These are phyloP conservation scores for Globisporangium perplexum DNA, from an alignment of 352 stramenopile species.

Conservation along the genomic window DNA sequence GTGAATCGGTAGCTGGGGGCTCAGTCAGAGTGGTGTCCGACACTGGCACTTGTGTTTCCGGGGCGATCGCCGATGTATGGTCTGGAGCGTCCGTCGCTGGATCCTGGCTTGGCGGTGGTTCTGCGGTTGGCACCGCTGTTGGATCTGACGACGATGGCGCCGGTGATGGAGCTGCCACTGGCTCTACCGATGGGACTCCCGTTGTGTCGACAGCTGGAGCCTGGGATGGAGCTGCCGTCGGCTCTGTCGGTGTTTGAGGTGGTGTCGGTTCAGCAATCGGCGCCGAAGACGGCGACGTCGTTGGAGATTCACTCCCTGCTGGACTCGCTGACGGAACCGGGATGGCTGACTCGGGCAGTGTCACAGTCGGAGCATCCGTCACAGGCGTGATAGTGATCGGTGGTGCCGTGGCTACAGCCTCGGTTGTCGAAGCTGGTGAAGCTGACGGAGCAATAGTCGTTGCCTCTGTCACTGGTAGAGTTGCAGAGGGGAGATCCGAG, in stretches of 20 bases:
- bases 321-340: constrained; percentile 1
- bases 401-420: not conserved
- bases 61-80: not conserved
- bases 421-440: not conserved
- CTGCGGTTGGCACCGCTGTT: not conserved
- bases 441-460: not conserved
- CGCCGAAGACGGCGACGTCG: not conserved
- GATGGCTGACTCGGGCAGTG: not conserved
- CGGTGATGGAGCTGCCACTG: not conserved
- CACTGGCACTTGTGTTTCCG: not conserved
- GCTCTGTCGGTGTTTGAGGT: not conserved
- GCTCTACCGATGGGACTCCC: not conserved
- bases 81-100: not conserved
- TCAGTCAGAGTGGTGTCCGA: not conserved
- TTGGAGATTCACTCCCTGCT: not conserved
- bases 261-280: not conserved
- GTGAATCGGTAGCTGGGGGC: not conserved
- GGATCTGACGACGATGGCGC: not conserved
- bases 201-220: not conserved
- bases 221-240: not conserved
- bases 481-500: not conserved
- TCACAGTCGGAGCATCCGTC: constrained; percentile 3
- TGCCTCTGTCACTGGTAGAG: not conserved
- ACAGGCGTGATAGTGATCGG: constrained; percentile 3
- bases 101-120: not conserved